Evolutionary conservation across 768 basidiomycete species (phyloP).

Genomic region (Boletus pseudopeckii): DNA sequence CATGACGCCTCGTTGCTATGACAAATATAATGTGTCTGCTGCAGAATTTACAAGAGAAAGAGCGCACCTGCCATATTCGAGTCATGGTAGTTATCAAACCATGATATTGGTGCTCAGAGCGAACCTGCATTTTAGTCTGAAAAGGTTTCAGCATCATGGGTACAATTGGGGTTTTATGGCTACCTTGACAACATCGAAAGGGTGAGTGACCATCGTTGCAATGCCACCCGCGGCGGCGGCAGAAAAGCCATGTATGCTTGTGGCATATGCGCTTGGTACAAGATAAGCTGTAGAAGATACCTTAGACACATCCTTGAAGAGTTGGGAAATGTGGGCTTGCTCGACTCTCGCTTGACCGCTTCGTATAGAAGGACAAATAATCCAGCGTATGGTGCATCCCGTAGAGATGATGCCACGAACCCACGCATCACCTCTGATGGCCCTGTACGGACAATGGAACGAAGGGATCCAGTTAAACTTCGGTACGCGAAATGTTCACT

Average conservation of each 20-base stretch:
- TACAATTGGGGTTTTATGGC: neutral
- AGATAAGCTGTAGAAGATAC: conserved; percentile 35
- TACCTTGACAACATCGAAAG: conserved; percentile 94
- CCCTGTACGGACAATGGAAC: conserved; percentile 63
- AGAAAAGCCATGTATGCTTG: conserved; percentile 56
- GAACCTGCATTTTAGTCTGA: conserved; percentile 90
- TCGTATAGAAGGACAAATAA: conserved; percentile 89
- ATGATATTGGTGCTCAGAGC: conserved; percentile 71
- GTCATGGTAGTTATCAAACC: conserved; percentile 61
- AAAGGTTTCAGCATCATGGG: conserved; percentile 1
- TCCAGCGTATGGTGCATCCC: conserved; percentile 94
- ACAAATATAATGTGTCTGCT: neutral
- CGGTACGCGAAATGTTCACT: conserved; percentile 76
- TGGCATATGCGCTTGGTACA: conserved; percentile 42
- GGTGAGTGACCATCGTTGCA: conserved; percentile 84
- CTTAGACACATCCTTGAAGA: conserved; percentile 7
- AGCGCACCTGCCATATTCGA: conserved; percentile 66
- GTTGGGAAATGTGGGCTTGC: conserved; percentile 37
- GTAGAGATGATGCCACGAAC: conserved; percentile 80
- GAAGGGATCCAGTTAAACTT: conserved; percentile 55
- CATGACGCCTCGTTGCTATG: conserved; percentile 69
- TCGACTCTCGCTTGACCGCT: conserved; percentile 69
- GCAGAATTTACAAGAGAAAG: neutral
- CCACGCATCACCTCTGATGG: conserved; percentile 83
- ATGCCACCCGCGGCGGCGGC: conserved; percentile 81